Base-by-base conservation (phyloP, 257 asterid species). In the Buddleja alternifolia region DNA sequence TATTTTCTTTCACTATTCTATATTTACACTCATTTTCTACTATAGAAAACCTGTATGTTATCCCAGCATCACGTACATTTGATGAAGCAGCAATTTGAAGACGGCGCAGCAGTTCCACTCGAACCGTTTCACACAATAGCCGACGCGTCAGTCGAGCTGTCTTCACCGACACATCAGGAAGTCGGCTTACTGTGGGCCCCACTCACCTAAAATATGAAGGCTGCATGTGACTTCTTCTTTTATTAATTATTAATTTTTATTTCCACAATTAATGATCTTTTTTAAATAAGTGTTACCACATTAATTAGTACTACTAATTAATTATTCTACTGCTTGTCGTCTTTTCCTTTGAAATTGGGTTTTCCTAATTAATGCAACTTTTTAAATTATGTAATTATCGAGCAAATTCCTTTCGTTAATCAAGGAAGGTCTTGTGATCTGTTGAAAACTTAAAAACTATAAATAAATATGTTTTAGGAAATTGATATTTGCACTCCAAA, bases 161-260 rank as follows among this genome's bases (percentile, higher is more conserved):
- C 42, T 3, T 60, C 74, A 44, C 78, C 78, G 78, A 74, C 79
- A 60, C 66, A 52, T 48, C 52, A 41, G 12, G 12, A 69, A 50
- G 24, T 55, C 23, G 14, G 37, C 6, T 15, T 50, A 1, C 4
- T 8, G 12, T 15, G 41, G 78, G 70, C 3, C 65, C 75, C 53
- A 15, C 54, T 21, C 48, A 7, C 16, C 61, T 19, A 52, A 50
- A 12, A 10, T 36, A 37, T 10, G 50, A 37, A 48, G 20, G 12
- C 21, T 42, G 79, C 71, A 74, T 44, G 75, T 61, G 75, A 68
- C 67, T 20, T 55, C 17, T 60, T 40, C 42, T 60, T 17, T 34
- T 52, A 57, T 14, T 17, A 29, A 44, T 44, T 62, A 44, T 23
- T 24, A 19, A 19, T 39, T 10, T 32, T 9, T n/a, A n/a, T n/a